phyloP scores from a whole-genome alignment of 371 early-diverging fungal genomes.

The Thermomucor indicae-seudaticae region DNA sequence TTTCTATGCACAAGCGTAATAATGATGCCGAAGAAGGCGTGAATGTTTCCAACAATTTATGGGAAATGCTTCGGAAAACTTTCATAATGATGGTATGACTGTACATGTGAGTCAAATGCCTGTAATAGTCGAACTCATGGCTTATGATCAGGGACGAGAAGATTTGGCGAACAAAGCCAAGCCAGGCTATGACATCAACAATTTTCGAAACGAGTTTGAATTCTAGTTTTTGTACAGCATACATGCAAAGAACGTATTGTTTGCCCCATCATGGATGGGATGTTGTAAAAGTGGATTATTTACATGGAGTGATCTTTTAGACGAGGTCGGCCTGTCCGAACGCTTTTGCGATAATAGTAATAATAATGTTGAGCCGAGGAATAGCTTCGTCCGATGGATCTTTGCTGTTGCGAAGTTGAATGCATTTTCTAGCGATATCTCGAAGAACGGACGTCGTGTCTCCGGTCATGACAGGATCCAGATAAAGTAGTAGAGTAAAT shows the following conservation, averaged over 20 bases:
- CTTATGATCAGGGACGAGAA: constrained; percentile 35
- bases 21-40: constrained; percentile 51
- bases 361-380: constrained; percentile 32
- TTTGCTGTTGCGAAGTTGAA: constrained; percentile 15
- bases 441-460: constrained; percentile 28
- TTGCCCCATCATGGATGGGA: no score
- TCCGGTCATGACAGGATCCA: constrained; percentile 40
- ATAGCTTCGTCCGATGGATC: constrained; percentile 4
- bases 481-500: constrained; percentile 25
- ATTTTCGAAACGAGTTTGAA: constrained; percentile 61
- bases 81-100: constrained; percentile 56
- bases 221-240: no score
- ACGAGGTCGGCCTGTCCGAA: constrained; percentile 38
- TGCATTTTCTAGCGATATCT: constrained; percentile 30
- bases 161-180: constrained; percentile 58
- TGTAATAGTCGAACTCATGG: background rate
- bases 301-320: background rate
- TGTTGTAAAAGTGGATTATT: no score
- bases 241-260: no score
- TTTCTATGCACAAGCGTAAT: constrained; percentile 78
- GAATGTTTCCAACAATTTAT: constrained; percentile 59
- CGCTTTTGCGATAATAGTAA: constrained; percentile 30
- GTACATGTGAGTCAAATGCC: background rate
- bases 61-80: constrained; percentile 62
- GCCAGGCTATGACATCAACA: constrained; percentile 55